Base-by-base conservation (phyloP, 2,329 filamentous ascomycete genomes). In the Fusarium praegraminearum region DNA sequence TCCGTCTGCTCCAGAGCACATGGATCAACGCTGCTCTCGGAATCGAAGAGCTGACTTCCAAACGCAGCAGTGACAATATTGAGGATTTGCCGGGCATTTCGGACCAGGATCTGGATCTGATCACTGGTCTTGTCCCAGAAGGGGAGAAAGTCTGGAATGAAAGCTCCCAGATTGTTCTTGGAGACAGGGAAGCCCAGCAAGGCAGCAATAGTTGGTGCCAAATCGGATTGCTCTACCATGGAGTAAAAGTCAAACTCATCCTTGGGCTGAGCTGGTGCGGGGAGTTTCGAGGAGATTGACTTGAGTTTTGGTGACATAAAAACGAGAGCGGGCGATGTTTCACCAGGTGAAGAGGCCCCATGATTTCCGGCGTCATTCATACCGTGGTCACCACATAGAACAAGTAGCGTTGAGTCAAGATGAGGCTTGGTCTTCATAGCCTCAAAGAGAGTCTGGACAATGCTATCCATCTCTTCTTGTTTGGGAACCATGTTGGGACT, bases 301-400 rank as follows among this genome's bases (percentile, higher is more conserved):
- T 86, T 88, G 44, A 97, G 84, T 75, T 93, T 96, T 0, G 95
- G 94, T 4, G 94, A 96, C 69, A 97, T 88, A 78, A 99, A 98
- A 22, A 98, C 87, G 12, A 99, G 82, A 18, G 96, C 96, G 0
- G 96, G 91, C 1, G 95, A 98, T 2, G 96, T 98, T 82, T 99
- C 96, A 44, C 96, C 95, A 2, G 93, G 88, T 1, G 94, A 94
- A 12, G 95, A 98, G 40, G 95, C 96, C 32, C 96, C 96, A 77
- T 99, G 96, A 72, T 98, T 98, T 4, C 96, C 96, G 22, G 93
- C 96, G 73, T 98, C 95, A 73, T 98, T 99, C 96, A 99, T 99
- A n/a, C 96, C 96, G 77, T 99, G 96, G 75, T 99, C 97, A 58
- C 96, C 96, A 59, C 91, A 93, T 9, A 99, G 81, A 5, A 99